Evolutionary conservation across 257 asterid species (phyloP).

Genomic region (Oldenlandia corymbosa): DNA sequence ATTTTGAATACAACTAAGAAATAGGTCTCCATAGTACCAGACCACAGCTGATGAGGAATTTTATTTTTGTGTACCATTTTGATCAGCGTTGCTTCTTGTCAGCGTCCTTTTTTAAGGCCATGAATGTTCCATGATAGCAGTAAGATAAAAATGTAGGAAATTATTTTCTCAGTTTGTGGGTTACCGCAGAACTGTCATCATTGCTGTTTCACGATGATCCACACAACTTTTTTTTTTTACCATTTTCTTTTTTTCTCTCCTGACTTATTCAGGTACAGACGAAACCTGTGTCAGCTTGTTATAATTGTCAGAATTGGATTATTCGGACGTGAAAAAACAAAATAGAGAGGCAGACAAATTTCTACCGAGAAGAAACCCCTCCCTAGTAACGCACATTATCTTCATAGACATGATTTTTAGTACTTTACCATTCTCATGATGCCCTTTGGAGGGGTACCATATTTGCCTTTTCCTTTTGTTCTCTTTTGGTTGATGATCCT

Average conservation of each 20-base stretch:
- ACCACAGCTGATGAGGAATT: background rate
- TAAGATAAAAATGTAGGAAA: background rate
- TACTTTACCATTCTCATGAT: no score
- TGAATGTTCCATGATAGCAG: background rate
- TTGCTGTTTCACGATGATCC: background rate
- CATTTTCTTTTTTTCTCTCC: background rate
- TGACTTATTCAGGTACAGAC: background rate
- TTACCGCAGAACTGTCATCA: background rate
- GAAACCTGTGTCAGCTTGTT: conserved; percentile 1
- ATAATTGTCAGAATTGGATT: conserved; percentile 1
- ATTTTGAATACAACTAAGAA: no score
- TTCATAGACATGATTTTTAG: no score
- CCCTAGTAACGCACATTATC: no score
- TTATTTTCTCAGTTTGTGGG: background rate
- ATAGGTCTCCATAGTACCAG: no score
- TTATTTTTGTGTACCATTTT: no score
- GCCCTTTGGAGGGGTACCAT: no score
- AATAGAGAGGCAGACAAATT: background rate
- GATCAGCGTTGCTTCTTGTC: background rate
- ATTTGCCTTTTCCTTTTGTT: no score
- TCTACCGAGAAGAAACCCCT: background rate
- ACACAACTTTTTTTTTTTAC: no score
- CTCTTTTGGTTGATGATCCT: no score
- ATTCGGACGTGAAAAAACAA: background rate
- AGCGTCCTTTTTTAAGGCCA: background rate